Evolutionary conservation across 2,329 filamentous ascomycete species (phyloP), one percentile per base, ranked within the genome.

Genomic region (Chaetoscypha palmicola): DNA sequence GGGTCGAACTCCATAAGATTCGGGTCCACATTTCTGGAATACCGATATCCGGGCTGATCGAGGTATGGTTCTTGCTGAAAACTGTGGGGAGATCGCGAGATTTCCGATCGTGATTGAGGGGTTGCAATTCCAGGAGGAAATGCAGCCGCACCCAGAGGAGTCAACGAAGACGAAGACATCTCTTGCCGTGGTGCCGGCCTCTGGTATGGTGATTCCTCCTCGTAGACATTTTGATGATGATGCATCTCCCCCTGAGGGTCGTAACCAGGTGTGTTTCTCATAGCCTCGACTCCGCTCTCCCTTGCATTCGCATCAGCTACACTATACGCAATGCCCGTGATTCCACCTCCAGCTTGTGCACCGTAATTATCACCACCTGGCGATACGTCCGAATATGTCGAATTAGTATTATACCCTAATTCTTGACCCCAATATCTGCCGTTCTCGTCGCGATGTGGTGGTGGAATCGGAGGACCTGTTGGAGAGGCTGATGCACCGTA

Each of bases 311-410:
- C 72, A 55, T 82, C 79, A 38, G 82, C 81, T 38, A 84, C 76
- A 43, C 69, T 76, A 56, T 80, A 71, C 30, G 83, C 81, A 47
- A 86, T 77, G 43, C 80, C 81, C 22, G 80, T 71, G 63, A 87
- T 79, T 44, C 80, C 82, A 54, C 80, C 82, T 17, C 73, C 70
- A 12, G 82, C 77, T 30, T 68, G 63, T 38, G 77, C 69, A 48
- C 81, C 72, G 51, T 82, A 77, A 60, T 86, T 86, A 64, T 87
- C 81, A 48, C 77, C 72, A 24, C 77, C 81, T 2, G 79, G 77
- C 1, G 79, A 83, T 20, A 68, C 65, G 61, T 66, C 45, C 57
- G 65, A 48, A 57, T 44, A 48, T 7, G 33, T 48, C 1, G 53
- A 54, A 14, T 48, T 50, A n/a, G 49, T 36, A 20, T 41, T 51